These are phyloP conservation scores for Trichosporon asahii DNA, from an alignment of 1,284 basidiomycete species.

Conservation along the genomic window DNA sequence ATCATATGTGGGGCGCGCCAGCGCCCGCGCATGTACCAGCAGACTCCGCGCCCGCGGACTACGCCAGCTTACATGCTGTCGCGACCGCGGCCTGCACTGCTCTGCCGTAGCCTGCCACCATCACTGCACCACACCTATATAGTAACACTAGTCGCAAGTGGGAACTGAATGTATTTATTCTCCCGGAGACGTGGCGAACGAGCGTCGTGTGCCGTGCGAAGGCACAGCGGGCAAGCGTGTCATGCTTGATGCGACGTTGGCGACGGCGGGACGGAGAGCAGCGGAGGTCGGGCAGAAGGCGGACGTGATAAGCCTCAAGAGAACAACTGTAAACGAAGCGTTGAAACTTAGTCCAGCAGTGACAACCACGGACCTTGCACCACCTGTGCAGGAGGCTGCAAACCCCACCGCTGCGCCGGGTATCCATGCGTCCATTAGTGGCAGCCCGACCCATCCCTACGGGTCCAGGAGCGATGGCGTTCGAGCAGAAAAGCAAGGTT, in stretches of 20 bases:
- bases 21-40: background rate
- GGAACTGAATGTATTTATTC: background rate
- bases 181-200: background rate
- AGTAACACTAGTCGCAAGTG: background rate
- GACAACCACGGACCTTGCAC: no score
- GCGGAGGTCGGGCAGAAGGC: no score
- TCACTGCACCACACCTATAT: background rate
- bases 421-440: no score
- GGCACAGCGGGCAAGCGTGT: background rate
- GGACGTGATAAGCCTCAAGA: background rate
- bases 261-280: background rate
- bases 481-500: no score
- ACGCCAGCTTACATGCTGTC: background rate
- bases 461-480: no score
- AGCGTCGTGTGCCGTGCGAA: background rate
- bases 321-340: background rate
- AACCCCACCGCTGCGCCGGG: no score
- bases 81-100: no score
- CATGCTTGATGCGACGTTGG: background rate
- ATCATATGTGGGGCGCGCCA: background rate
- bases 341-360: background rate
- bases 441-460: no score
- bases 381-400: no score
- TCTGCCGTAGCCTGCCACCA: background rate
- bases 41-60: background rate